Percentiles rank a stretch among this genome's conserved stretches.
These are phyloP conservation scores for Coniferiporia weirii DNA, from an alignment of 1,284 basidiomycete species.

Conservation along the genomic window DNA sequence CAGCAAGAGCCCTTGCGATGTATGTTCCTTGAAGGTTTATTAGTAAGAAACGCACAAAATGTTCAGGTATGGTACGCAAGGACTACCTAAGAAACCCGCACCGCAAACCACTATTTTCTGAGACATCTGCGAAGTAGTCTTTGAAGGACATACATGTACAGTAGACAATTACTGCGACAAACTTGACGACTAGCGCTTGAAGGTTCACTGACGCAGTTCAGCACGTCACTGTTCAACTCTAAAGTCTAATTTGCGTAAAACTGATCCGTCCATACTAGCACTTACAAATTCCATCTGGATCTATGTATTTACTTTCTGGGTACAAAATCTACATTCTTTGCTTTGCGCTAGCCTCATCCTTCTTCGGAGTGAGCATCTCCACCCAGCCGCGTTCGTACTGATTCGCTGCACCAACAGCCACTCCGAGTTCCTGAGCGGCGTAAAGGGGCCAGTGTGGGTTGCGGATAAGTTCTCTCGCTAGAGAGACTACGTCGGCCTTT, in stretches of 20 bases:
- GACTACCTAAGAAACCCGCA: constrained; percentile 57
- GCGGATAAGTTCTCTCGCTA: constrained; percentile 62
- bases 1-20: constrained; percentile 43
- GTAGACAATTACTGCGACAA: too few relatives aligned
- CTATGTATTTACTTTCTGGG: background rate
- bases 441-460: constrained; percentile 52
- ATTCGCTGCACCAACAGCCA: constrained; percentile 55
- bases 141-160: background rate
- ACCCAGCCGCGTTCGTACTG: constrained; percentile 64
- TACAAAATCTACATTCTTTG: background rate
- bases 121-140: background rate
- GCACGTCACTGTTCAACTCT: background rate
- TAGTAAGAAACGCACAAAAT: too few relatives aligned
- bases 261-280: background rate
- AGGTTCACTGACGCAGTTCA: too few relatives aligned
- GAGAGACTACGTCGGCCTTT: constrained; percentile 63
- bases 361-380: constrained; percentile 35
- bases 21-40: constrained; percentile 40
- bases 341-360: background rate
- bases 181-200: too few relatives aligned
- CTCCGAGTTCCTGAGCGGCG: constrained; percentile 53
- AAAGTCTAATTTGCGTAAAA: background rate
- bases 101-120: constrained; percentile 57
- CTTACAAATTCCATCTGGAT: background rate
- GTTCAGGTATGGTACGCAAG: background rate